phyloP scores from a whole-genome alignment of 202 grass and related monocot species.

The Miscanthus sacchariflorus region DNA sequence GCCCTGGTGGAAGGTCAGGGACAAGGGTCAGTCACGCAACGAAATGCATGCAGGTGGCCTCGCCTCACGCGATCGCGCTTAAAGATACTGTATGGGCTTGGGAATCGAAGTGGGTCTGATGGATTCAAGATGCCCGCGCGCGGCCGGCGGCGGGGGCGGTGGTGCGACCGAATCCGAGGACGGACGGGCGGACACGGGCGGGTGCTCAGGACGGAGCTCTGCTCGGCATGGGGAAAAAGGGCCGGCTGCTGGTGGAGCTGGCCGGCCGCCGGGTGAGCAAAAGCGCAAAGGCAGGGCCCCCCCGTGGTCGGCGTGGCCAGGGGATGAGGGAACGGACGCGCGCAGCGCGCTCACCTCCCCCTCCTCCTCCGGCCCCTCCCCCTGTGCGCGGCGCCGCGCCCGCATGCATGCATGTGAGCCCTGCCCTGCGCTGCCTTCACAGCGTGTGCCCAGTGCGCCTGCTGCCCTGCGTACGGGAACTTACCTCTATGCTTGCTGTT shows the following conservation, averaged over 20 bases:
- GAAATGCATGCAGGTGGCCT: background rate
- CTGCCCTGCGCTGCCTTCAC: background rate
- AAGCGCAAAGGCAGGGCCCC: background rate
- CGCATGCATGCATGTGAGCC: constrained; percentile 2
- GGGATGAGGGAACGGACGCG: background rate
- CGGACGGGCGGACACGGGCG: background rate
- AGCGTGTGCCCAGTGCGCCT: background rate
- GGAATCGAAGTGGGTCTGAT: no score
- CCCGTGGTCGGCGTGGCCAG: background rate
- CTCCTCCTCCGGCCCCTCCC: no score
- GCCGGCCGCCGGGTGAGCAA: constrained; percentile 15
- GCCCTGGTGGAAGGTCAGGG: background rate
- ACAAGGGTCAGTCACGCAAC: background rate
- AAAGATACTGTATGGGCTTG: no score
- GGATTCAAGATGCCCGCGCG: no score
- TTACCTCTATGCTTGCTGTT: background rate
- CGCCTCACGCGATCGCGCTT: background rate
- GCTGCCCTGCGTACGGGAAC: background rate
- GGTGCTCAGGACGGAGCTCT: no score
- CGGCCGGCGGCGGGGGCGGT: no score
- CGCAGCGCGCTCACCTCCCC: background rate
- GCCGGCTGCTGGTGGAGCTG: background rate
- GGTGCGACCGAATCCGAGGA: constrained; percentile 5
- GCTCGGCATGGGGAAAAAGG: background rate
- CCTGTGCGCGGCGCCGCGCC: background rate